These are phyloP conservation scores for Trichomonascaceae sp. DNA, from an alignment of 1,139 yeast species.

Conservation along the genomic window DNA sequence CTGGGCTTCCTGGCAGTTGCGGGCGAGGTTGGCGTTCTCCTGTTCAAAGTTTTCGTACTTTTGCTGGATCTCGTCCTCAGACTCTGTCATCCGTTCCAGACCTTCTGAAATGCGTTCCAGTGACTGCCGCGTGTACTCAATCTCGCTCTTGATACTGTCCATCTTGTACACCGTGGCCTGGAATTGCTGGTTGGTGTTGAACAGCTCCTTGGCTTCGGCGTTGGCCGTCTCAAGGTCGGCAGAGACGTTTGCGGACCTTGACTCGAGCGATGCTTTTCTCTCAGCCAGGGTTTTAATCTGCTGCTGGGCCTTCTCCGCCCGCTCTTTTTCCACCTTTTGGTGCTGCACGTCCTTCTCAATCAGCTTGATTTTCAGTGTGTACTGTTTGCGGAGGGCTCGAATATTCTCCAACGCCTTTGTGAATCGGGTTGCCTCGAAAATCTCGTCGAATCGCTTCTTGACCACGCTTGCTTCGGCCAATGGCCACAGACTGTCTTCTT, in stretches of 20 bases:
- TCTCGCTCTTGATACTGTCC: conserved; percentile 36
- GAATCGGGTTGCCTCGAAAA: conserved; percentile 87
- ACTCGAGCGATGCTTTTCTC: conserved; percentile 34
- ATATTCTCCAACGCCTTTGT: conserved; percentile 80
- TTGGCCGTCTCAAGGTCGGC: conserved; percentile 40
- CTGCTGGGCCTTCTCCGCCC: conserved; percentile 48
- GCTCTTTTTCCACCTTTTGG: conserved; percentile 54
- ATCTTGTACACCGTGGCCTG: conserved; percentile 56
- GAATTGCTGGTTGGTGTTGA: conserved; percentile 69
- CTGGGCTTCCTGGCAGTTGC: too few species aligned
- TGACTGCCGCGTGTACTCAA: conserved; percentile 32
- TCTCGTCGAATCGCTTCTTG: conserved; percentile 90
- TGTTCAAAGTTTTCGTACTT: conserved; percentile 43
- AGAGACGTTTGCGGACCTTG: conserved; percentile 39
- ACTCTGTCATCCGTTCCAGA: conserved; percentile 35
- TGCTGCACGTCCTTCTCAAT: conserved; percentile 70
- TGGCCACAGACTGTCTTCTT: conserved; percentile 97
- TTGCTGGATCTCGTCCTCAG: conserved; percentile 37
- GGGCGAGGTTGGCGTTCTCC: too few species aligned
- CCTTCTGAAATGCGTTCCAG: conserved; percentile 34
- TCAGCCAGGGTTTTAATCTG: conserved; percentile 34
- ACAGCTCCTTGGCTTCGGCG: conserved; percentile 47
- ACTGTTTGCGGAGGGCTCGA: conserved; percentile 63
- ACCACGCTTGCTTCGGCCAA: conserved; percentile 70
- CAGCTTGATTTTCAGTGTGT: conserved; percentile 59